These are phyloP conservation scores for Trichoderma sp. DNA, from an alignment of 2,329 filamentous ascomycete genomes.

Conservation along the genomic window DNA sequence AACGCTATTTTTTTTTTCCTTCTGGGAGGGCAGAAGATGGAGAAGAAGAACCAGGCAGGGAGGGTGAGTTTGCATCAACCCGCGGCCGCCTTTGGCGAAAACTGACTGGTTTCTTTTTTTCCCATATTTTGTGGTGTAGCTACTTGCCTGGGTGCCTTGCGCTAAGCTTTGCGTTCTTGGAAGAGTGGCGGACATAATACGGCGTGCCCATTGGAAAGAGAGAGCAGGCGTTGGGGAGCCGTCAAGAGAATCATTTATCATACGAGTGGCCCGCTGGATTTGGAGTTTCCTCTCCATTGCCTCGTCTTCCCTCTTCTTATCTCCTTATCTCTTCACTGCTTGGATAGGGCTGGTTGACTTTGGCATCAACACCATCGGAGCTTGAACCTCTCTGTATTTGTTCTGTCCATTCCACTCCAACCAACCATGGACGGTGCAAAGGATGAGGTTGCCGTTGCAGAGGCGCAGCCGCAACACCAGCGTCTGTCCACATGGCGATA, in stretches of 20 bases:
- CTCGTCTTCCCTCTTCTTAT: neutral
- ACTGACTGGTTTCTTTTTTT: neutral
- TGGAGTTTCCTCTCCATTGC: neutral
- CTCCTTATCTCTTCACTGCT: neutral
- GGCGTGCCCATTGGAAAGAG: neutral
- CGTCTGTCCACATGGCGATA: slow-evolving; percentile 23
- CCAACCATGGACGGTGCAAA: slow-evolving; percentile 7
- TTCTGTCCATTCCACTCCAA: neutral
- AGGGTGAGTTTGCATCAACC: neutral
- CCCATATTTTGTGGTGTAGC: neutral
- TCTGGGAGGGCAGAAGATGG: neutral
- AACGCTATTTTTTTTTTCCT: neutral
- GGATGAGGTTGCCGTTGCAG: slow-evolving; percentile 2
- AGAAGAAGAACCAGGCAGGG: neutral
- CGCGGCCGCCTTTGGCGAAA: neutral
- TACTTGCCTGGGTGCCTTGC: neutral
- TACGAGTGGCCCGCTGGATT: neutral
- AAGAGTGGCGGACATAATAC: neutral
- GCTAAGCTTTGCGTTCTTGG: neutral
- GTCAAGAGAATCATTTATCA: neutral
- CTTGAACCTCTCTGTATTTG: neutral
- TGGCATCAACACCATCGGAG: neutral
- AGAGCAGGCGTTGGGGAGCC: too few relatives aligned
- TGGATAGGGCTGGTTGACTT: neutral
- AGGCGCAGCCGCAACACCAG: slow-evolving; percentile 19